Percentiles rank a stretch among this genome's conserved stretches.
Conservation (phyloP, 768 basidiomycete species). For the Melanogaster broomeanus region DNA sequence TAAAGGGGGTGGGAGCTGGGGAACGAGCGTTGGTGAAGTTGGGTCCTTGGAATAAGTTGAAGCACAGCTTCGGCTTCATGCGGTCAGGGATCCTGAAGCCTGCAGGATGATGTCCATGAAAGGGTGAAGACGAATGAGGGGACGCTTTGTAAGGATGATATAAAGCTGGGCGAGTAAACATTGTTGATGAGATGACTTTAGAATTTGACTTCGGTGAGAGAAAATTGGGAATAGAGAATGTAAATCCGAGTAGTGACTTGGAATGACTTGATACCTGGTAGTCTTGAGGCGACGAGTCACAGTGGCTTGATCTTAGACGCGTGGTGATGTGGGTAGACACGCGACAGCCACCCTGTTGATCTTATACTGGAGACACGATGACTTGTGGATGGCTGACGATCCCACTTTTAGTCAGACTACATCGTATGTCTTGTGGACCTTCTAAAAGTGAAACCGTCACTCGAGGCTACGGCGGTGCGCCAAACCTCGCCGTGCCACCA, state of each 20-base stretch:
- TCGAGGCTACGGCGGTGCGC: background rate
- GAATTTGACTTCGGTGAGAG: background rate
- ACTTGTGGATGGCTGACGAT: background rate
- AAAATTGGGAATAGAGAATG: background rate
- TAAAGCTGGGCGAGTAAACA: conserved; percentile 17
- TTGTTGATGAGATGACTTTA: background rate
- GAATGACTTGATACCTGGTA: background rate
- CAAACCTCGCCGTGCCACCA: background rate
- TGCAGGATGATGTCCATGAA: conserved; percentile 17
- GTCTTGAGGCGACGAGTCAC: background rate
- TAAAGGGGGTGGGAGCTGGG: conserved; percentile 15
- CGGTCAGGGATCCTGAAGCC: conserved; percentile 25
- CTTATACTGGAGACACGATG: conserved; percentile 18
- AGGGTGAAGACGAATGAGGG: conserved; percentile 4
- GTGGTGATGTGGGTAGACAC: background rate
- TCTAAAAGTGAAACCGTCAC: conserved; percentile 7
- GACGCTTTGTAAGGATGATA: conserved; percentile 17
- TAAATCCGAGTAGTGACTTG: background rate
- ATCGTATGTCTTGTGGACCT: conserved; percentile 1
- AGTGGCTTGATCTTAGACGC: background rate
- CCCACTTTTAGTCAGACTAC: conserved; percentile 2
- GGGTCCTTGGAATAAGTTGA: conserved; percentile 18
- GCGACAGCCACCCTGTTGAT: background rate
- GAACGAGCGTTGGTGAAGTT: conserved; percentile 11
- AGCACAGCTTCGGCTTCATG: conserved; percentile 16